Evolutionary conservation across 2,329 filamentous ascomycete species (phyloP).

Genomic region (Calonectria henricotiae): DNA sequence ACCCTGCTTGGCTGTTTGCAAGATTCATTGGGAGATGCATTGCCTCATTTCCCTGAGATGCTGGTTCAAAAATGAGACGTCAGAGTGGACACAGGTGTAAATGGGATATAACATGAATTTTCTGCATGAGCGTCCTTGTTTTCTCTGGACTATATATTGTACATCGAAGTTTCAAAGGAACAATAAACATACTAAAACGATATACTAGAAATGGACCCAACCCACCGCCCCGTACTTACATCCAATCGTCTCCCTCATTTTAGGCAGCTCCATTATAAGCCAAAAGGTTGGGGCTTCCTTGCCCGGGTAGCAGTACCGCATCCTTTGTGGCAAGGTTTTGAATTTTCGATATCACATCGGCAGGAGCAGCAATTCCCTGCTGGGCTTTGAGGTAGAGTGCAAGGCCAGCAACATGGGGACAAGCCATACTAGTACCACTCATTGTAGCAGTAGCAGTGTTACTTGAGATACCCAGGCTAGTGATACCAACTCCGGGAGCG

Average conservation of each 20-base stretch:
- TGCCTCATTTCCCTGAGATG: too few species aligned
- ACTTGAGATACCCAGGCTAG: not conserved
- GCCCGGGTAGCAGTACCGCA: not conserved
- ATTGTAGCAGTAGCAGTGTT: slow-evolving; percentile 20
- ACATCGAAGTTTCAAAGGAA: not conserved
- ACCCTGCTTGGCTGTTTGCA: too few species aligned
- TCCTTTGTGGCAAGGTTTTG: not conserved
- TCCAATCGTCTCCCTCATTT: not conserved
- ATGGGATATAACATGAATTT: too few species aligned
- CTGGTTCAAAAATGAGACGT: too few species aligned
- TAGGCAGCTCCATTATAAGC: not conserved
- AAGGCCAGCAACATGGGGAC: slow-evolving; percentile 74
- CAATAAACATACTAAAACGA: not conserved
- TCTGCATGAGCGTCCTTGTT: too few species aligned
- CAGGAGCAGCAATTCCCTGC: not conserved
- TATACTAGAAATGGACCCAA: not conserved
- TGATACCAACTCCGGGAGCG: slow-evolving; percentile 22
- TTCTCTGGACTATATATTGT: too few species aligned
- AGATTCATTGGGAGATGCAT: too few species aligned
- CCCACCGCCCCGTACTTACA: not conserved
- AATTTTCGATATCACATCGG: not conserved
- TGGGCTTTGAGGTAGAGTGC: slow-evolving; percentile 65
- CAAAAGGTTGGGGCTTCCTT: not conserved
- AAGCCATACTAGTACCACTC: slow-evolving; percentile 57
- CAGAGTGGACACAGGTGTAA: too few species aligned